Base-by-base conservation (phyloP, 352 stramenopile species). In the Globisporangium nunn region DNA sequence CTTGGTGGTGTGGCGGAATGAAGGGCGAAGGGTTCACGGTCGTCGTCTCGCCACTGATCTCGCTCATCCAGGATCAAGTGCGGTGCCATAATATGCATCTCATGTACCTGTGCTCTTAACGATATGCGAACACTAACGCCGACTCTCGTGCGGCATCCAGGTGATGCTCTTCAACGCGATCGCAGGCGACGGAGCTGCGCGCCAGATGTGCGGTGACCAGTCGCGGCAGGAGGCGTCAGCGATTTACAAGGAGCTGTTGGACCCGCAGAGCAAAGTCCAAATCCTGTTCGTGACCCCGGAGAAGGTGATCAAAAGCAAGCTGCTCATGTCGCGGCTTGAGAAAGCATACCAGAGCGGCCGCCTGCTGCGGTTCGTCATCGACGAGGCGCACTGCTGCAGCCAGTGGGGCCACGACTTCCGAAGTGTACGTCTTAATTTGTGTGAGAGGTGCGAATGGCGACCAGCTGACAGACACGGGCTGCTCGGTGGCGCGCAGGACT, bases 281-380 rank as follows among this genome's bases (percentile, higher is more conserved):
- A 85, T 98, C 53, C 63, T 98, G 43, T 76, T 97, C 46, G 87
- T 97, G 10, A 98, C 95, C 10, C 92, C 92, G 7, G 93, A 98
- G 66, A 97, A 96, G 57, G 78, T 98, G 15, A 79, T 78, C 45
- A 93, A 96, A 43, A 96, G 78, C 52, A 88, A 92, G 33, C 71
- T 88, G 31, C 75, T 98, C 18, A 90, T 93, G 71, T 88, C 76
- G 11, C 85, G 96, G 65, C 69, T 98, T n/a, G 85, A 98, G 62
- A 96, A 94, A 58, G 70, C 95, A 7, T 78, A 94, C 56, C 72
- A 86, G 61, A 76, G 37, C 53, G 81, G 64, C 53, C 68, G 89
- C 12, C 68, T 98, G 12, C 79, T 88, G 50, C 78, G 91, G 7
- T 97, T 98, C 69, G 93, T 98, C 6, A 93, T 98, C 66, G 95